Base-by-base conservation (phyloP, 768 basidiomycete species). In the Mycena indigotica region DNA sequence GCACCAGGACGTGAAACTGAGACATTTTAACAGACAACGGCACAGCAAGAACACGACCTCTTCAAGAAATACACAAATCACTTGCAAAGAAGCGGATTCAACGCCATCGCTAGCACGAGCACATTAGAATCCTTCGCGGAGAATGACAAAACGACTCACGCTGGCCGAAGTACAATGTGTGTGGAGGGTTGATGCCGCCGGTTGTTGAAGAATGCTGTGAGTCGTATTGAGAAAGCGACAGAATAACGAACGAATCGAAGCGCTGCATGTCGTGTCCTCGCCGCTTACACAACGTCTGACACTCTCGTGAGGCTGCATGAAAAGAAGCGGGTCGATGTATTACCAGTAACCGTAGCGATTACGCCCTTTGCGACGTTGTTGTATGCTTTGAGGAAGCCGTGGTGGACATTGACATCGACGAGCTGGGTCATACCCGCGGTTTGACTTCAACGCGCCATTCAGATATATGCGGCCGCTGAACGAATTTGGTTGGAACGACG, bases 251-350 rank as follows among this genome's bases (percentile, higher is more conserved):
- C 50, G 50, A 28, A 56, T 44, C 29, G 32, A 40, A 39, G 53
- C 39, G 21, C 52, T 50, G 35, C 61, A 63, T 8, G 39, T 23
- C 13, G 49, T 53, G 30, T 63, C 61, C 23, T 63, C 61, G n/a
- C 53, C 53, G 21, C 51, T 21, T n/a, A 30, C 28, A 3, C 41
- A 29, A 30, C 58, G 54, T 21, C 45, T 53, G 8, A 30, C 40
- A 23, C 52, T 63, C 12, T 52, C 53, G n/a, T 56, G 50, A 12
- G 58, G 50, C n/a, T 29, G 26, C 5, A 6, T 29, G 16, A 25
- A 19, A 28, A 56, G 58, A 5, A 55, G 32, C 26, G 61, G 57
- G 4, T 63, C 61, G 5, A 50, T 19, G 41, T 50, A 44, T 50
- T 59, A 58, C 61, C 61, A 63, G 38, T 60, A 63, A 53, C 50